Evolutionary conservation across 192 early-diverging fungal species (phyloP).

Genomic region (Umbelopsis sp.): DNA sequence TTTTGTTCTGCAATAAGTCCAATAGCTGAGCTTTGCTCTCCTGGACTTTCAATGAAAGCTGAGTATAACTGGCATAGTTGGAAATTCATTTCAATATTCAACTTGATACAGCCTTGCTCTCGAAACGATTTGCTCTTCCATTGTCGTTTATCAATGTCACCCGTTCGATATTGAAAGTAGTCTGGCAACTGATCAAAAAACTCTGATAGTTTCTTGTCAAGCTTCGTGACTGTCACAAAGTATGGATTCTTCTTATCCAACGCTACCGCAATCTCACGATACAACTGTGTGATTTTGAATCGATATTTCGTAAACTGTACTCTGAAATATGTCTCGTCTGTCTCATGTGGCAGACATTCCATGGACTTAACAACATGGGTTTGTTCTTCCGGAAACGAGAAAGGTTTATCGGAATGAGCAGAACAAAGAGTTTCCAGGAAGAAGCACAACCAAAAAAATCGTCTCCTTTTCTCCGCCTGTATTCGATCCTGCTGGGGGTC

Average conservation of each 20-base stretch:
- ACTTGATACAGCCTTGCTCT: constrained; percentile 31
- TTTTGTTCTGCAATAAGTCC: constrained; percentile 26
- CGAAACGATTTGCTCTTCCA: constrained; percentile 13
- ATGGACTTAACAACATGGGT: neutral
- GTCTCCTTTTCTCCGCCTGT: constrained; percentile 13
- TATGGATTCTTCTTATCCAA: constrained; percentile 19
- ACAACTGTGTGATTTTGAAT: constrained; percentile 20
- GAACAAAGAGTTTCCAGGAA: constrained; percentile 32
- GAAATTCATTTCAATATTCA: constrained; percentile 27
- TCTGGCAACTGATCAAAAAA: constrained; percentile 23
- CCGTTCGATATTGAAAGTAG: constrained; percentile 17
- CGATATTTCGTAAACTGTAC: constrained; percentile 24
- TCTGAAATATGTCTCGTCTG: constrained; percentile 13
- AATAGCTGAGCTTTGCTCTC: constrained; percentile 4
- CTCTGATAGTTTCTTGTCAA: constrained; percentile 25
- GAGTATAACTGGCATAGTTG: constrained; percentile 28
- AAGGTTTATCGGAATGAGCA: constrained; percentile 29
- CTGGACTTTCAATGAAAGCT: constrained; percentile 19
- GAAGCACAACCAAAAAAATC: constrained; percentile 23
- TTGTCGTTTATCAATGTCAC: constrained; percentile 12
- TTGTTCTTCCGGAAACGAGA: constrained; percentile 16
- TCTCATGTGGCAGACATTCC: constrained; percentile 18
- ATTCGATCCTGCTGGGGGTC: neutral
- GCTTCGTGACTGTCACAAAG: constrained; percentile 6
- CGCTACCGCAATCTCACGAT: constrained; percentile 13